Evolutionary conservation across 805 yeast species (phyloP).

Genomic region (Candida anglica): DNA sequence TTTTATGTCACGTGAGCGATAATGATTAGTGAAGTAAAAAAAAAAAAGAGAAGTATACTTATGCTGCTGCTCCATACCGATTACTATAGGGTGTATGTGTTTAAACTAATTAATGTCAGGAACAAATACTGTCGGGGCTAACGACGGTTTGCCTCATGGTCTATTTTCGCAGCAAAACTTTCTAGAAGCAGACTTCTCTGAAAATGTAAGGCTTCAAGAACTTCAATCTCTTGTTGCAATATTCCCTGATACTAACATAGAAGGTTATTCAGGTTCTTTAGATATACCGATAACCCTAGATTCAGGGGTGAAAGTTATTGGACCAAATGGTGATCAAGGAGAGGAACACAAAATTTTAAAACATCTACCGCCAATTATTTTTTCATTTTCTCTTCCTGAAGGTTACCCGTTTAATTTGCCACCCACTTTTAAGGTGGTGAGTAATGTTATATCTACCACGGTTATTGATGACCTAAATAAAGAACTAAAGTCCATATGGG

Average conservation of each 20-base stretch:
- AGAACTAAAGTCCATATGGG: slow-evolving; percentile 28
- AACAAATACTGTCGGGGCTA: no score
- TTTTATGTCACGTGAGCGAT: no score
- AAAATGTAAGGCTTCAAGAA: slow-evolving; percentile 30
- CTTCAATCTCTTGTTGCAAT: slow-evolving; percentile 38
- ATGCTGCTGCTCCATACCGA: no score
- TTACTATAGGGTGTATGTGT: no score
- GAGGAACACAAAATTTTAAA: slow-evolving; percentile 6
- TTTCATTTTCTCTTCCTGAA: slow-evolving; percentile 26
- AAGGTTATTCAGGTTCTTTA: slow-evolving; percentile 19
- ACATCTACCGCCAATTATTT: slow-evolving; percentile 26
- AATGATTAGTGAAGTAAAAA: no score
- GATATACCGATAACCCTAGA: slow-evolving; percentile 21
- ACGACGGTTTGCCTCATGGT: no score
- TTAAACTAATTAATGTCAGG: no score
- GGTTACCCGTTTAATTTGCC: slow-evolving; percentile 29
- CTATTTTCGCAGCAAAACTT: no score
- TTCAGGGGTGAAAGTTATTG: not conserved
- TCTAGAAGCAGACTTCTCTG: no score
- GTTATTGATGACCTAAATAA: slow-evolving; percentile 10
- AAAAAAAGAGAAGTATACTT: no score
- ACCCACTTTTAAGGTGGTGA: slow-evolving; percentile 21
- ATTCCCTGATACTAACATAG: slow-evolving; percentile 30
- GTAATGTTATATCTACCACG: slow-evolving; percentile 23
- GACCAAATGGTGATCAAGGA: not conserved